Base-by-base conservation (phyloP, 164 flowering plant genomes). In the Nelumbo lutea region DNA sequence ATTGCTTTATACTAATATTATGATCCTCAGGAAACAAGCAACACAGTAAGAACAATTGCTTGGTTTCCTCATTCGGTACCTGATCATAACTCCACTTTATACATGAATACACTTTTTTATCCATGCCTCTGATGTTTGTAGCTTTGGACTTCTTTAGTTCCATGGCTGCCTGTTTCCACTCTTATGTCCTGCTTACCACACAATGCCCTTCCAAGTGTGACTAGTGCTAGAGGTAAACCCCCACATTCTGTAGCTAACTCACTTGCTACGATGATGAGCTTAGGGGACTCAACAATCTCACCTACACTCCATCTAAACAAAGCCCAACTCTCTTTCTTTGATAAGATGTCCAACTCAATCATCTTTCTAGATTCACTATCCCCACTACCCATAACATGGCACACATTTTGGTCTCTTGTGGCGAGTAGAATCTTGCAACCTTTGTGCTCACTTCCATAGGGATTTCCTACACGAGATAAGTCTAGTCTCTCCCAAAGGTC, bases 91-190 rank as follows among this genome's bases (percentile, higher is more conserved):
- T n/a, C n/a, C n/a, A n/a, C n/a, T n/a, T n/a, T n/a, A n/a, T n/a
- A n/a, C n/a, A n/a, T n/a, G n/a, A n/a, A n/a, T n/a, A n/a, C n/a
- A n/a, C n/a, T n/a, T n/a, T n/a, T n/a, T n/a, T n/a, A n/a, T n/a
- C n/a, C n/a, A n/a, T n/a, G n/a, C n/a, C n/a, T n/a, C n/a, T n/a
- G n/a, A n/a, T n/a, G n/a, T n/a, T n/a, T n/a, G n/a, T n/a, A n/a
- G n/a, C n/a, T n/a, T n/a, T n/a, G n/a, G n/a, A n/a, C n/a, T n/a
- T n/a, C n/a, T n/a, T n/a, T n/a, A n/a, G n/a, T n/a, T n/a, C n/a
- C n/a, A n/a, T n/a, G n/a, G n/a, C n/a, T n/a, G n/a, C n/a, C 15
- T 77, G 46, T 39, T 55, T 58, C 80, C 80, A 78, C 64, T 1
- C 1, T 1, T 7, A 39, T 3, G 8, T 27, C 9, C 46, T 10